A percentile compares a stretch with the other conserved stretches of the same genome.
Evolutionary conservation across 1,139 yeast species (phyloP).

Genomic region (Debaryomyces singareniensis): DNA sequence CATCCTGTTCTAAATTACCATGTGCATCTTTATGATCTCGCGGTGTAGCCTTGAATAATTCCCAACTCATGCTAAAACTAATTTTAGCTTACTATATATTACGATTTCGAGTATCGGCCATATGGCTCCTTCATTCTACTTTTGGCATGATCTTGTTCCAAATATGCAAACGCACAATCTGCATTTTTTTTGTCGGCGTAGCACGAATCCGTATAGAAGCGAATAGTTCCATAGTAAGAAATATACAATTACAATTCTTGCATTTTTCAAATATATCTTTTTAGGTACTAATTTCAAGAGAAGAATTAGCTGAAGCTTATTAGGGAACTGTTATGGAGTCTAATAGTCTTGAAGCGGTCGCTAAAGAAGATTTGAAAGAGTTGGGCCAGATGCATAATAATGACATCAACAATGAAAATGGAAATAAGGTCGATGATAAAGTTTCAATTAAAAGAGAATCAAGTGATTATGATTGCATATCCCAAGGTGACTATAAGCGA

Average conservation of each 20-base stretch:
- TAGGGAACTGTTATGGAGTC: background rate
- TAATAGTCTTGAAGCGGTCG: conserved; percentile 15
- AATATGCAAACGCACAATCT: background rate
- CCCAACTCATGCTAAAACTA: background rate
- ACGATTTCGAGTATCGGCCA: too few species aligned
- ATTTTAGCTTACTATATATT: too few species aligned
- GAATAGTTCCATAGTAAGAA: background rate
- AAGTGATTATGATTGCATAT: conserved; percentile 5
- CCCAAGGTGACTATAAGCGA: conserved; percentile 15
- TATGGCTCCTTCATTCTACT: too few species aligned
- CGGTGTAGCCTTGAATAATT: background rate
- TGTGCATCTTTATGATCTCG: background rate
- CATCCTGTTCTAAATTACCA: background rate
- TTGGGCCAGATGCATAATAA: background rate
- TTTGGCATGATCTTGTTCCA: background rate
- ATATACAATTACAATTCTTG: background rate
- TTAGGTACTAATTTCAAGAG: too few species aligned
- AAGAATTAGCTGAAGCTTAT: background rate
- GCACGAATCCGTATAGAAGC: background rate
- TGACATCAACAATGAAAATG: background rate
- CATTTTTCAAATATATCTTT: background rate
- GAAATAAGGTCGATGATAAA: background rate
- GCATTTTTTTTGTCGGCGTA: background rate
- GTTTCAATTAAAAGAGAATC: background rate
- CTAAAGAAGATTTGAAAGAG: conserved; percentile 17